Base-by-base conservation (phyloP, 176 grass and related monocot genomes). In the Carex pumila region DNA sequence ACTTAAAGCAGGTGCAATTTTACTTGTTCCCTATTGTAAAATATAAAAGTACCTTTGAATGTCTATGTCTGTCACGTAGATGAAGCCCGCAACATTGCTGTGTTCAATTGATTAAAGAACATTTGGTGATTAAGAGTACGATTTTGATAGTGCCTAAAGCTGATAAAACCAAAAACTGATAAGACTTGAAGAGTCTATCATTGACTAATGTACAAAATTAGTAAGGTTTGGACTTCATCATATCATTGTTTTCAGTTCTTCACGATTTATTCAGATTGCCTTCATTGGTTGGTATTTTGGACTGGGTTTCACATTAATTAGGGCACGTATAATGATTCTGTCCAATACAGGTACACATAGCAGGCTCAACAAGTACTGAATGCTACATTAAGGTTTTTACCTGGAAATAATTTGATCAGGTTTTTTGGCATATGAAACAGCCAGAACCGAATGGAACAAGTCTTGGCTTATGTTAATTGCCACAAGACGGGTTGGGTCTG, bases 1-100 rank as follows among this genome's bases (percentile, higher is more conserved):
- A 74, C 12, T 36, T 3, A 54, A 76, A 12, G 9, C 19, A 54
- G 6, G 22, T 12, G 47, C 22, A 56, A 52, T 25, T 53, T 54
- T 76, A 31, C 12, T 32, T 32, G 36, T 77, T 54, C 22, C 25
- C 7, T 77, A 56, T 22, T 56, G 1, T 7, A 30, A 50, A 56
- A 0, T 49, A 34, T 72, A 2, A 37, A 50, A 52, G 82, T 91
- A 98, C 96, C 96, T 98, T 74, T 92, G 93, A 54, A 95, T 93
- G 86, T 99, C 96, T 47, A 95, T 89, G 74, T 99, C 91, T 3
- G 96, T 99, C 53, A 99, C 91, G 64, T 99, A 94, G 61, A 99
- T 91, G 85, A 90, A 99, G 43, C 96, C 96, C 0, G 96, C 96
- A 22, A 92, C 87, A 39, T 98, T 98, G 91, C 96, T 98, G 91